Conservation (phyloP, 257 asterid species). For the Penstemon davidsonii region DNA sequence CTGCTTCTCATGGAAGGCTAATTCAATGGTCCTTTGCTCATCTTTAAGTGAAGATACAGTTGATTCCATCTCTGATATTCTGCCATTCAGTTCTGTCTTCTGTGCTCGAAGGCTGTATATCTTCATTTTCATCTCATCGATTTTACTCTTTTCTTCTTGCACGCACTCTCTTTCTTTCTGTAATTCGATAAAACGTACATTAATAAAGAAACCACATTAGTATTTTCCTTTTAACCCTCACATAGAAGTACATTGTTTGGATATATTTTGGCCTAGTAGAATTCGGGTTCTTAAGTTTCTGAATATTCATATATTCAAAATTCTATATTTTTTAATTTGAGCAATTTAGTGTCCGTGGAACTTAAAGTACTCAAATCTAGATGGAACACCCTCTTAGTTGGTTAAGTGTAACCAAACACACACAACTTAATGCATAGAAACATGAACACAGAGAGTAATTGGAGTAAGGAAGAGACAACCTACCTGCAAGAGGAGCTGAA, state of each 20-base stretch:
- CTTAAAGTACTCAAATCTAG: too few species aligned
- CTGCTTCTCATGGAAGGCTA: conserved; percentile 52
- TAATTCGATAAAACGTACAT: conserved; percentile 6
- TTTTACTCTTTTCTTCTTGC: conserved; percentile 45
- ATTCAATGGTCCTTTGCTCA: conserved; percentile 49
- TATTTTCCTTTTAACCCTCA: too few species aligned
- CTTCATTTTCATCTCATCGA: conserved; percentile 59
- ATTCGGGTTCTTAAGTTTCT: background rate
- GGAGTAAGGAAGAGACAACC: conserved; percentile 28
- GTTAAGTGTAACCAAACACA: background rate
- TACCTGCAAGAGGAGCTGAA: conserved; percentile 72
- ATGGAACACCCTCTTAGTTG: too few species aligned
- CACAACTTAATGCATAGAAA: background rate
- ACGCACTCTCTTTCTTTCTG: conserved; percentile 60
- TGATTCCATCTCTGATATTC: conserved; percentile 58
- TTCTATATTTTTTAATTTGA: too few species aligned
- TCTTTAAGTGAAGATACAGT: conserved; percentile 60
- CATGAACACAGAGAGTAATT: too few species aligned
- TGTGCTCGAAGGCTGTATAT: conserved; percentile 43
- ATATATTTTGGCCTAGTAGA: background rate
- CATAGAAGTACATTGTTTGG: too few species aligned
- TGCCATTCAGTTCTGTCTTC: conserved; percentile 44
- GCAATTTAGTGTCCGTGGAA: too few species aligned
- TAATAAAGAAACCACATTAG: background rate
- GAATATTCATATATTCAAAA: too few species aligned